These are phyloP conservation scores for Anthostomella pinea DNA, from an alignment of 2,329 filamentous ascomycete species.

Conservation along the genomic window DNA sequence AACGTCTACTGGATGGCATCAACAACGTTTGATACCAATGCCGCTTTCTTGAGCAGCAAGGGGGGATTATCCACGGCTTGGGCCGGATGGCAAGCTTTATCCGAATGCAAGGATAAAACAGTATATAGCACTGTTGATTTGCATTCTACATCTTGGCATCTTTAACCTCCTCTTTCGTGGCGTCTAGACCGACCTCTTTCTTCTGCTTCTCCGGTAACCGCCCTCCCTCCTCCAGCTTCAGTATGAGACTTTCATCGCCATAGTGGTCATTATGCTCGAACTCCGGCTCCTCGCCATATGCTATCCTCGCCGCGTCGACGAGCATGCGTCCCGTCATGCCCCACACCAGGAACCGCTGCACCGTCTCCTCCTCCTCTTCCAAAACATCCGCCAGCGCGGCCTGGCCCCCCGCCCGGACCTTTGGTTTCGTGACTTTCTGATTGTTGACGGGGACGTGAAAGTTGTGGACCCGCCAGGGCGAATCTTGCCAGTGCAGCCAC, in stretches of 20 bases:
- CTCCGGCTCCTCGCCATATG: conserved; percentile 77
- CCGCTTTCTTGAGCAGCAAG: too few species aligned
- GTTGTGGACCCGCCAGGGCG: conserved; percentile 83
- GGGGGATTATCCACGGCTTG: too few species aligned
- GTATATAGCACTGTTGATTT: too few species aligned
- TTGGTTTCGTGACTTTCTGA: conserved; percentile 64
- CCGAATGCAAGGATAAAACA: too few species aligned
- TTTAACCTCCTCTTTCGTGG: conserved; percentile 35
- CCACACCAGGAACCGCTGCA: conserved; percentile 76
- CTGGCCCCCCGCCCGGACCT: conserved; percentile 24
- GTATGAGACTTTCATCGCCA: conserved; percentile 53
- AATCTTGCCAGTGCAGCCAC: conserved; percentile 78
- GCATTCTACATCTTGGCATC: conserved; percentile 43
- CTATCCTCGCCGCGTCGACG: conserved; percentile 81
- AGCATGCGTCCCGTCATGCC: conserved; percentile 92
- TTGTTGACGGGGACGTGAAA: conserved; percentile 82
- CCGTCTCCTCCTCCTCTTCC: conserved; percentile 42
- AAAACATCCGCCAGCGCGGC: conserved; percentile 20
- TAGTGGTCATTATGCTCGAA: conserved; percentile 66
- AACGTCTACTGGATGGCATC: too few species aligned
- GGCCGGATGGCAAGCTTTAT: too few species aligned
- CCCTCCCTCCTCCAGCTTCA: conserved; percentile 43
- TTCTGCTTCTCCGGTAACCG: conserved; percentile 44
- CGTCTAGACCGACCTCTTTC: conserved; percentile 31
- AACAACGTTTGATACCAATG: too few species aligned